phyloP scores from a whole-genome alignment of 2,329 filamentous ascomycete genomes.

The Fusarium avenaceum region DNA sequence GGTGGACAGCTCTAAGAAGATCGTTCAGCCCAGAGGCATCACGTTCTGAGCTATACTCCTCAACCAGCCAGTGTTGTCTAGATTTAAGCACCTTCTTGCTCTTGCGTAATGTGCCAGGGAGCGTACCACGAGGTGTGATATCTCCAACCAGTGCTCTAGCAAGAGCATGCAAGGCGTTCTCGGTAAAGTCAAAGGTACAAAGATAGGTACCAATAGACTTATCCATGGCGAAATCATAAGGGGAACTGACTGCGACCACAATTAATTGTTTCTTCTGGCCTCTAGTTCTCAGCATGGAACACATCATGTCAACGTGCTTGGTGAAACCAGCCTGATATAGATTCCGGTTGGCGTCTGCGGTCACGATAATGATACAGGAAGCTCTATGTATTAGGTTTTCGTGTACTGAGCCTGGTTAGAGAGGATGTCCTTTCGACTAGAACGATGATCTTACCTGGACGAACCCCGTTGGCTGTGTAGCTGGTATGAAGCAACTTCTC shows the following conservation, averaged over 20 bases:
- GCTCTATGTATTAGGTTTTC: constrained; percentile 92
- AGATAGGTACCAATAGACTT: constrained; percentile 91
- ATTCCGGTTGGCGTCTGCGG: constrained; percentile 93
- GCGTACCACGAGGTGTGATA: constrained; percentile 68
- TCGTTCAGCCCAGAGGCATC: constrained; percentile 80
- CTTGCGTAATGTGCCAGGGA: constrained; percentile 83
- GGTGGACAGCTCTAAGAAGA: constrained; percentile 78
- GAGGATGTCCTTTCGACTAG: too few species aligned
- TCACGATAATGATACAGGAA: constrained; percentile 89
- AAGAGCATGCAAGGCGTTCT: constrained; percentile 87
- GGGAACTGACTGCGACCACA: constrained; percentile 93
- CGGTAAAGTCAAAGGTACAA: constrained; percentile 96
- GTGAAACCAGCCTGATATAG: constrained; percentile 95
- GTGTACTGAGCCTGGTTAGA: constrained; percentile 69
- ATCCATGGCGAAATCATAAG: constrained; percentile 97
- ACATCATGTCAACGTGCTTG: constrained; percentile 96
- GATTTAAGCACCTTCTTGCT: constrained; percentile 89
- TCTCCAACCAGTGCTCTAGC: constrained; percentile 89
- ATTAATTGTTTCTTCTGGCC: constrained; percentile 90
- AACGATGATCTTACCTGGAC: constrained; percentile 67
- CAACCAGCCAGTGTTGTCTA: constrained; percentile 95
- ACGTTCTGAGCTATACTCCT: constrained; percentile 84
- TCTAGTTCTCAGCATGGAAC: constrained; percentile 81
- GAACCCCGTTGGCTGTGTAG: constrained; percentile 92
- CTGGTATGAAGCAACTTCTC: constrained; percentile 93